phyloP scores from a whole-genome alignment of 1,139 yeast genomes.

The Meyerozyma elateridarum region DNA sequence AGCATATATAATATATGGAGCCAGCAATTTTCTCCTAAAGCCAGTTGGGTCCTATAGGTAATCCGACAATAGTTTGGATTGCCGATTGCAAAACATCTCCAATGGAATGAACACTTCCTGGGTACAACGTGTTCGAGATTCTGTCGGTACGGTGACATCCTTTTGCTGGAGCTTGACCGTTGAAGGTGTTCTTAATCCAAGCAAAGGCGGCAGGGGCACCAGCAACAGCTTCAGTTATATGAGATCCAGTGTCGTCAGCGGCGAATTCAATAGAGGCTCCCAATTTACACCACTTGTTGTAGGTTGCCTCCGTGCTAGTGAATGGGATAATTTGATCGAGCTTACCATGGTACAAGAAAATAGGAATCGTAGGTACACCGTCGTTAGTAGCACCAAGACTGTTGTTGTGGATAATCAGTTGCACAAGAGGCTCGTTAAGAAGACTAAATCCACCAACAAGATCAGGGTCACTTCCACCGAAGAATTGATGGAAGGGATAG shows the following conservation, averaged over 20 bases:
- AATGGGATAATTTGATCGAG: conserved; percentile 12
- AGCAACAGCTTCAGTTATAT: conserved; percentile 11
- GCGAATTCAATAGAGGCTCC: conserved; percentile 11
- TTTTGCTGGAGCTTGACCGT: conserved; percentile 4
- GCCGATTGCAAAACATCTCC: too few species aligned
- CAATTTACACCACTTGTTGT: conserved; percentile 8
- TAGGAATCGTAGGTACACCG: conserved; percentile 12
- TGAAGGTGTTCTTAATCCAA: conserved; percentile 15
- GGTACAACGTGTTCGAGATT: conserved; percentile 11
- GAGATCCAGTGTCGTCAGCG: conserved; percentile 9
- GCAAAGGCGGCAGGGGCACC: conserved; percentile 17
- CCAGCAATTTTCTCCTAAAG: too few species aligned
- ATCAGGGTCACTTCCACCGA: conserved; percentile 9
- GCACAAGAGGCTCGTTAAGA: conserved; percentile 14
- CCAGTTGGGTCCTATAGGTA: too few species aligned
- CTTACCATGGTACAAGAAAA: conserved; percentile 10
- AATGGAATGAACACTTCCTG: too few species aligned
- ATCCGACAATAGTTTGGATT: too few species aligned
- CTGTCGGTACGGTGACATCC: conserved; percentile 12
- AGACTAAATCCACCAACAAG: conserved; percentile 15
- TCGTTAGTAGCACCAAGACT: conserved; percentile 10
- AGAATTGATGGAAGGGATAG: conserved; percentile 9
- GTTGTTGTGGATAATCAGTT: conserved; percentile 12
- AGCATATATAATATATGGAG: too few species aligned
- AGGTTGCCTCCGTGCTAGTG: conserved; percentile 7